A percentile compares a stretch with the other conserved stretches of the same genome.
These are phyloP conservation scores for Penicillium steckii DNA, from an alignment of 495 filamentous ascomycete genomes.

Conservation along the genomic window DNA sequence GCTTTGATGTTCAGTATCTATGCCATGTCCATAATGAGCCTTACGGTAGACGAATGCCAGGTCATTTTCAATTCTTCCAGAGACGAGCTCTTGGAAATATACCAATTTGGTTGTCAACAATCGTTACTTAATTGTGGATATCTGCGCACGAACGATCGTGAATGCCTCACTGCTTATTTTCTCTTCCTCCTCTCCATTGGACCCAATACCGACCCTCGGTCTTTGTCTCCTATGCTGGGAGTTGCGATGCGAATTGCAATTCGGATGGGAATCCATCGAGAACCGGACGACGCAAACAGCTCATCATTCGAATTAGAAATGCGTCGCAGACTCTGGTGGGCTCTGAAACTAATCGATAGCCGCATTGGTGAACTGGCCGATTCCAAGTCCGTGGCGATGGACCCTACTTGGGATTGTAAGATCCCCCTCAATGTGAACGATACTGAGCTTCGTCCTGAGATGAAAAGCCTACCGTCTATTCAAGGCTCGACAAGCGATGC, in stretches of 20 bases:
- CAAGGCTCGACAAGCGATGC: slow-evolving; percentile 46
- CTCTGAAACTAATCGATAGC: slow-evolving; percentile 49
- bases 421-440: slow-evolving; percentile 57
- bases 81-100: slow-evolving; percentile 43
- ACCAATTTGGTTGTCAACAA: slow-evolving; percentile 55
- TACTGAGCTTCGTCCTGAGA: slow-evolving; percentile 50
- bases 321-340: slow-evolving; percentile 61
- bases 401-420: slow-evolving; percentile 56
- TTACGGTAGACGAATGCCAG: slow-evolving; percentile 41
- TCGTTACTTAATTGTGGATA: slow-evolving; percentile 48
- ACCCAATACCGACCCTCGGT: slow-evolving; percentile 44
- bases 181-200: slow-evolving; percentile 55
- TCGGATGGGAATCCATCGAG: slow-evolving; percentile 52
- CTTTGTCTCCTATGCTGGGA: slow-evolving; percentile 53
- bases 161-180: slow-evolving; percentile 59
- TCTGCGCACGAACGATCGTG: slow-evolving; percentile 46
- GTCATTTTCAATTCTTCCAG: slow-evolving; percentile 41
- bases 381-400: slow-evolving; percentile 32
- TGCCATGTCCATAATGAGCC: slow-evolving; percentile 45
- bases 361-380: slow-evolving; percentile 49
- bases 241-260: slow-evolving; percentile 54
- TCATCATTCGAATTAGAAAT: slow-evolving; percentile 53
- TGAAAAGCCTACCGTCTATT: slow-evolving; percentile 39
- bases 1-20: slow-evolving; percentile 60
- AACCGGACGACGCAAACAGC: slow-evolving; percentile 31